These are phyloP conservation scores for Colletotrichum camelliae DNA, from an alignment of 2,329 filamentous ascomycete genomes.

Conservation along the genomic window DNA sequence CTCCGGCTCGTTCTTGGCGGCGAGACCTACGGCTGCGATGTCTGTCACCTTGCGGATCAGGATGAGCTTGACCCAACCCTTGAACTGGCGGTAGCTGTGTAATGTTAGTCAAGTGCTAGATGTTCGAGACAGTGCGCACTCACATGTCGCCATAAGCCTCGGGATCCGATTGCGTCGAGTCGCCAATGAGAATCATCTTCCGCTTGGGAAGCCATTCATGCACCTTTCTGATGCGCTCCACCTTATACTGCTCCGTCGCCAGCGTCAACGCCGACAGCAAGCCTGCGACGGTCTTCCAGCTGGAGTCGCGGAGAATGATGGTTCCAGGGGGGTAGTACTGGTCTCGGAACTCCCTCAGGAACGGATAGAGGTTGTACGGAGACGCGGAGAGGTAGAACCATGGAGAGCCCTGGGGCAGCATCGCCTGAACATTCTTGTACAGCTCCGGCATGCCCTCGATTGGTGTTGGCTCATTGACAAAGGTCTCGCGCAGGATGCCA, in stretches of 20 bases:
- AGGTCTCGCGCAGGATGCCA: conserved; percentile 84
- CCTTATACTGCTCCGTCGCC: conserved; percentile 86
- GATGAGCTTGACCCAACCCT: conserved; percentile 82
- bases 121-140: conserved; percentile 26
- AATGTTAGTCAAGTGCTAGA: neutral
- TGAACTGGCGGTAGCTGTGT: conserved; percentile 63
- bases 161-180: conserved; percentile 90
- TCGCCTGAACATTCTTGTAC: conserved; percentile 68
- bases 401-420: conserved; percentile 64
- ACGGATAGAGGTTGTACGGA: conserved; percentile 92
- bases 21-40: conserved; percentile 71
- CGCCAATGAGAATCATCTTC: conserved; percentile 84
- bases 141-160: conserved; percentile 87
- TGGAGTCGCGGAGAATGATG: conserved; percentile 82
- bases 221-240: conserved; percentile 78
- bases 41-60: conserved; percentile 85
- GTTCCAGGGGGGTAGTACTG: conserved; percentile 77
- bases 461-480: conserved; percentile 75
- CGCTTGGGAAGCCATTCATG: conserved; percentile 78
- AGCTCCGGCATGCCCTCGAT: conserved; percentile 85
- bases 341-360: conserved; percentile 77
- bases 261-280: conserved; percentile 80
- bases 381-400: conserved; percentile 96
- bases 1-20: conserved; percentile 73
- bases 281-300: conserved; percentile 83